Evolutionary conservation across 768 basidiomycete species (phyloP), one percentile per base, ranked within the genome.

Genomic region (Tephrocybe rancida): DNA sequence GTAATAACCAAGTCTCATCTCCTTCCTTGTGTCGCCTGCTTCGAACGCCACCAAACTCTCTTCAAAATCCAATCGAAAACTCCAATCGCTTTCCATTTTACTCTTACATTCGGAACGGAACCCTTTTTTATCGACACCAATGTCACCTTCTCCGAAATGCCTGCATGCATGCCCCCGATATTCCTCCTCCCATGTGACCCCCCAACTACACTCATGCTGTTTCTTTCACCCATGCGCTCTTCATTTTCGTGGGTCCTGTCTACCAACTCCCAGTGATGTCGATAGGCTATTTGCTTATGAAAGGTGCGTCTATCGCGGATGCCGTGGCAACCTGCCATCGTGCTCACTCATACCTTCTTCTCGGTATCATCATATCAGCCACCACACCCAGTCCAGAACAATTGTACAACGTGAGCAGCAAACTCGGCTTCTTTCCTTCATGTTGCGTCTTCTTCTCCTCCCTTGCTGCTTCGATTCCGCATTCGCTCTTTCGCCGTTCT

Each of bases 281-380:
- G 37, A 61, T 79, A 54, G 85, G 85, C 30, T 86, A 84, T 67
- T 57, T 72, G 47, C 65, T 81, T 50, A 87, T 87, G 85, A 82
- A 77, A 70, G 78, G 85, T 85, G 64, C 69, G 75, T 50, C 34
- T 50, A 44, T 29, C 39, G n/a, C 64, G 60, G 57, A 46, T 58
- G 34, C 34, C 42, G 41, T 45, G 47, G 38, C 42, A 39, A 43
- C 30, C 50, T 48, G 35, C 10, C 52, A 47, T 52, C 35, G 46
- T 43, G 41, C 54, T 55, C 35, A 45, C 52, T 48, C 48, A 56
- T 27, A 52, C 50, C 44, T 58, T 34, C 47, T 60, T 50, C 53
- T 48, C 49, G 53, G 52, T 58, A 24, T 32, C 48, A 45, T 56
- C 18, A 37, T 45, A 55, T 50, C 59, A 83, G 81, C 73, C 30